Conservation (phyloP, 352 stramenopile genomes). For the Phytophthora sansomeana region DNA sequence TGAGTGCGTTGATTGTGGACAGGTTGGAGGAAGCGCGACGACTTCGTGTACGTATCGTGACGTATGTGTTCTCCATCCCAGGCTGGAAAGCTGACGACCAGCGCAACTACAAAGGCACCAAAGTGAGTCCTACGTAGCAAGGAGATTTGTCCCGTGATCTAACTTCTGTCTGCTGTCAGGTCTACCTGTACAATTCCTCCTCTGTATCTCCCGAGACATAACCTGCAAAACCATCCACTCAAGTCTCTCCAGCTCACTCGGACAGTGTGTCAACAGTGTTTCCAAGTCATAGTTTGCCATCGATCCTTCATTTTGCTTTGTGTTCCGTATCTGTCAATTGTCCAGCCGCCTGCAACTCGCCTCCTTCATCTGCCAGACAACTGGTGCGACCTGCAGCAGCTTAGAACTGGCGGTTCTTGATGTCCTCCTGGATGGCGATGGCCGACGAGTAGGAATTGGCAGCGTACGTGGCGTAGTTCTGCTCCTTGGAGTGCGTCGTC, state of each 20-base stretch:
- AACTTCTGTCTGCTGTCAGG: slow-evolving; percentile 29
- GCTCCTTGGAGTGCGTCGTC: slow-evolving; percentile 71
- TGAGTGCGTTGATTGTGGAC: slow-evolving; percentile 5
- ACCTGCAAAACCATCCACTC: slow-evolving; percentile 5
- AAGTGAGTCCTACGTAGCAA: slow-evolving; percentile 48
- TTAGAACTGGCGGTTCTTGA: slow-evolving; percentile 87
- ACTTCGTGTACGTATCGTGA: slow-evolving; percentile 74
- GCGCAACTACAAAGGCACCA: slow-evolving; percentile 86
- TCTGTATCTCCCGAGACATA: slow-evolving; percentile 14
- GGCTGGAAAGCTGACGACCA: slow-evolving; percentile 64
- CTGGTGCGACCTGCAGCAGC: slow-evolving; percentile 5
- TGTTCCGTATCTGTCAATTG: background rate
- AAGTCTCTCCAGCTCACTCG: background rate
- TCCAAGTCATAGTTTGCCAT: slow-evolving; percentile 18
- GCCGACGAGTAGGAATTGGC: slow-evolving; percentile 89
- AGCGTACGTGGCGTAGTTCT: slow-evolving; percentile 81
- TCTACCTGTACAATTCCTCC: slow-evolving; percentile 68
- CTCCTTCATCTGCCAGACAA: background rate
- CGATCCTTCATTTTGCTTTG: slow-evolving; percentile 41
- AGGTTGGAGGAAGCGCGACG: slow-evolving; percentile 75
- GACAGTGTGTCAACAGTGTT: background rate
- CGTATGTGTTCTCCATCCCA: slow-evolving; percentile 86
- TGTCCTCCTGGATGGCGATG: slow-evolving; percentile 82
- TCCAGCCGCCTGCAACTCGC: no score
- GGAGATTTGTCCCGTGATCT: background rate